Evolutionary conservation across 495 filamentous ascomycete genomes (phyloP).

Genomic region (Penicillium maclennaniae): DNA sequence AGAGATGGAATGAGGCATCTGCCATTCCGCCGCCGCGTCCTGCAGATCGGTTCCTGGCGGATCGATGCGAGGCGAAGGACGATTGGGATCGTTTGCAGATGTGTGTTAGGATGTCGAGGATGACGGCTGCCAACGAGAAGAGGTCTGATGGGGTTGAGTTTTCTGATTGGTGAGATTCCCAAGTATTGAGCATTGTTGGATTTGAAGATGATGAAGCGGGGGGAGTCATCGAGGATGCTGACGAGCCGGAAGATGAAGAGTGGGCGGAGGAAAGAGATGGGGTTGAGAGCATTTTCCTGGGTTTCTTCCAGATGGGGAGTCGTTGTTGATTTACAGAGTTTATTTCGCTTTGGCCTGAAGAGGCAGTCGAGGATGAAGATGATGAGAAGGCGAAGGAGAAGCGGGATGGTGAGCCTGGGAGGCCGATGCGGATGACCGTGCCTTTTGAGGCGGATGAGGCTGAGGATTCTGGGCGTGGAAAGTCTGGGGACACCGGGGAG

Average conservation of each 20-base stretch:
- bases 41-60: slow-evolving; percentile 61
- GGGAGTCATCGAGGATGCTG: slow-evolving; percentile 3
- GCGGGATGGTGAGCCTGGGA: slow-evolving; percentile 33
- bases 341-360: slow-evolving; percentile 7
- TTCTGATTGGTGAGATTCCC: slow-evolving; percentile 35
- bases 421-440: slow-evolving; percentile 39
- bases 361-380: slow-evolving; percentile 28
- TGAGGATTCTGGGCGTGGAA: slow-evolving; percentile 30
- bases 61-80: slow-evolving; percentile 70
- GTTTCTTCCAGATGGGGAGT: slow-evolving; percentile 23
- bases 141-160: slow-evolving; percentile 34
- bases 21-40: slow-evolving; percentile 66
- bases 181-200: slow-evolving; percentile 37
- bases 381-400: slow-evolving; percentile 36
- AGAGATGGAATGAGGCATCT: slow-evolving; percentile 74
- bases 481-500: slow-evolving; percentile 19
- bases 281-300: slow-evolving; percentile 26
- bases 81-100: slow-evolving; percentile 68
- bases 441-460: slow-evolving; percentile 35
- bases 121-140: slow-evolving; percentile 43
- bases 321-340: slow-evolving; percentile 5
- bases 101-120: slow-evolving; percentile 73
- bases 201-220: slow-evolving; percentile 1
- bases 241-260: slow-evolving; percentile 14
- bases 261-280: slow-evolving; percentile 32